Conservation (phyloP, 2,329 filamentous ascomycete species). For the Chaetomium globosum region DNA sequence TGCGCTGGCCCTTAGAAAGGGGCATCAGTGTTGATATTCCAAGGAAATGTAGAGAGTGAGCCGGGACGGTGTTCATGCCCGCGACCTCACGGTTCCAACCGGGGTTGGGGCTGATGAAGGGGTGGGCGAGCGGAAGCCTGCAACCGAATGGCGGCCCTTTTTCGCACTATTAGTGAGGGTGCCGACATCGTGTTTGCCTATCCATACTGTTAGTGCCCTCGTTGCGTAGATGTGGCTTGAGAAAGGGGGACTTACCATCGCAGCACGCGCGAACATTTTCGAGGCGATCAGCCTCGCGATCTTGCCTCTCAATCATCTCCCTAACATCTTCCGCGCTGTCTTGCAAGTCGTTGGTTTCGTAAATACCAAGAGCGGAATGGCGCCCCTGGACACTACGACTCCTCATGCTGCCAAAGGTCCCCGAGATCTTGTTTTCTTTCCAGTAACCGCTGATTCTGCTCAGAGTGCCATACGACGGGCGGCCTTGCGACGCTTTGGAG, state of each 20-base stretch:
- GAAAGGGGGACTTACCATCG: conserved; percentile 69
- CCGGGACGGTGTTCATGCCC: conserved; percentile 32
- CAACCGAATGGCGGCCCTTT: conserved; percentile 48
- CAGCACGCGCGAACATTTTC: conserved; percentile 98
- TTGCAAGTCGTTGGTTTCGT: conserved; percentile 61
- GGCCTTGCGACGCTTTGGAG: conserved; percentile 42
- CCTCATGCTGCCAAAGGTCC: conserved; percentile 58
- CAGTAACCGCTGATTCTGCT: conserved; percentile 64
- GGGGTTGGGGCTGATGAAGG: conserved; percentile 36
- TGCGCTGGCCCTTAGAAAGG: conserved; percentile 19
- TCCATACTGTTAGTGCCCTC: conserved; percentile 33
- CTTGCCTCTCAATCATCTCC: conserved; percentile 75
- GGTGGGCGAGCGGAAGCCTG: conserved; percentile 40
- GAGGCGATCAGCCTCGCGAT: conserved; percentile 74
- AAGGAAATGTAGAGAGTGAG: conserved; percentile 28
- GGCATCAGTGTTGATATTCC: conserved; percentile 27
- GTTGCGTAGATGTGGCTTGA: not conserved
- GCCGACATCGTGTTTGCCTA: conserved; percentile 75
- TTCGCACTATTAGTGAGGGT: conserved; percentile 55
- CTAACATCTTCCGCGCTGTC: conserved; percentile 84
- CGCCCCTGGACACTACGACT: conserved; percentile 53
- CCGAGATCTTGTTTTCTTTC: conserved; percentile 52
- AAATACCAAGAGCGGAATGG: conserved; percentile 48
- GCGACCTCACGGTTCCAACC: conserved; percentile 37
- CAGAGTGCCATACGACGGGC: conserved; percentile 51